A percentile compares a stretch with the other conserved stretches of the same genome.
phyloP scores from a whole-genome alignment of 495 filamentous ascomycete genomes.

The Jackrogersella minutella region DNA sequence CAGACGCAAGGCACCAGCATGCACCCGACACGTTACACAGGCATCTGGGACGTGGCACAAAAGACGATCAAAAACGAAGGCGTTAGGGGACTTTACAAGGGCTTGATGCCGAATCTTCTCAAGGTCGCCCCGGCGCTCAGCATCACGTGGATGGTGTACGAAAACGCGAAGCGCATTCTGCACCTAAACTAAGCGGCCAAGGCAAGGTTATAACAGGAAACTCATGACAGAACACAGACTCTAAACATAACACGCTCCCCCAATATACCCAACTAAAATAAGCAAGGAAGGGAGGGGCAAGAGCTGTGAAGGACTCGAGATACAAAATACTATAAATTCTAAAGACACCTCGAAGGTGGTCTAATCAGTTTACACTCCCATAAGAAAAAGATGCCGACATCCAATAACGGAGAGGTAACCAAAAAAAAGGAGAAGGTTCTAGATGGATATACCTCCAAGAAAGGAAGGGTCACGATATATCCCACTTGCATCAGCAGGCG shows the following conservation, averaged over 20 bases:
- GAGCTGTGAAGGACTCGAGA: neutral
- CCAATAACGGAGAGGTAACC: neutral
- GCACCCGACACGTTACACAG: slow-evolving; percentile 89
- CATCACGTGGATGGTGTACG: slow-evolving; percentile 97
- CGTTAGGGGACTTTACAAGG: slow-evolving; percentile 87
- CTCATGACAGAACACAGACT: too few relatives aligned
- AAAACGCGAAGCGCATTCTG: slow-evolving; percentile 86
- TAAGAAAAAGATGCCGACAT: neutral
- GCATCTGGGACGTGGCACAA: slow-evolving; percentile 84
- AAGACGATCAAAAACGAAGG: slow-evolving; percentile 87
- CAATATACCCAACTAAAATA: neutral
- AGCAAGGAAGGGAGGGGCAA: neutral
- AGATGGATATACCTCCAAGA: slow-evolving; percentile 31
- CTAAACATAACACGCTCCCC: neutral
- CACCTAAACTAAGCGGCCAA: slow-evolving; percentile 62
- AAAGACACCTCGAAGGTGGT: neutral
- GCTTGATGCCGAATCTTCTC: slow-evolving; percentile 91
- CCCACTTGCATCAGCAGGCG: slow-evolving; percentile 37
- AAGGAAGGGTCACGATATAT: slow-evolving; percentile 31
- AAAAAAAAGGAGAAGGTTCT: slow-evolving; percentile 7
- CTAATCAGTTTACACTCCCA: neutral
- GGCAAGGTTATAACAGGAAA: neutral
- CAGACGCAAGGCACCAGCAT: slow-evolving; percentile 93
- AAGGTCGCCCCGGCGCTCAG: slow-evolving; percentile 97
- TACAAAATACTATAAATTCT: neutral